Base-by-base conservation (phyloP, 768 basidiomycete genomes). In the Gloeostereum incarnatum region DNA sequence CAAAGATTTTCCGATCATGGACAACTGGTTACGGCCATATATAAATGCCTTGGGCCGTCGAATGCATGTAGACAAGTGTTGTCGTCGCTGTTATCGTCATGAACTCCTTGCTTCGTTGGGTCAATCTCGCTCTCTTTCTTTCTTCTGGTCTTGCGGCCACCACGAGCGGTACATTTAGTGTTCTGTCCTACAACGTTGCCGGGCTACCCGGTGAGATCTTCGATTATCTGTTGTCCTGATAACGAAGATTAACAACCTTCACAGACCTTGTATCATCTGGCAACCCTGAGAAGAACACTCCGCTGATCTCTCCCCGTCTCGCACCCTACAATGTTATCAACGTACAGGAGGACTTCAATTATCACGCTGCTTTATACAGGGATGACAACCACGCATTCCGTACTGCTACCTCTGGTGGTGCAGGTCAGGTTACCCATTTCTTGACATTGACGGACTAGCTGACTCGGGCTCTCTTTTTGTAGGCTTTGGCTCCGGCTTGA, bases 301-400 rank as follows among this genome's bases (percentile, higher is more conserved):
- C 59, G 10, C 39, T 58, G 16, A 59, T 61, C 31, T 56, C 58
- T 5, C 45, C 56, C 19, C 55, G 53, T n/a, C 49, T 61, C 6
- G 43, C 40, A 32, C 54, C 58, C 2, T 59, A 53, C 41, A 57
- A 55, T 44, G 49, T 60, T 30, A 49, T 60, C 40, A 51, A 61
- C 29, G 58, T 61, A 9, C 52, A 61, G 24, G 31, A 62, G 45
- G 62, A 65, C 40, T 65, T 65, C 51, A 62, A 65, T 39, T 65
- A 55, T 30, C 60, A 65, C 30, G 56, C 57, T 8, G 50, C 46
- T 6, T 47, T 64, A 16, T 64, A 64, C 36, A 57, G 52, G 3
- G 48, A 45, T 13, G 62, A 64, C 45, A 52, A 49, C 21, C 62
- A 64, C 45, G 38, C 53, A 16, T 61, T 49, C 43, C 59, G 62